Conservation (phyloP, 2,329 filamentous ascomycete genomes). For the Colletotrichum paranaense region DNA sequence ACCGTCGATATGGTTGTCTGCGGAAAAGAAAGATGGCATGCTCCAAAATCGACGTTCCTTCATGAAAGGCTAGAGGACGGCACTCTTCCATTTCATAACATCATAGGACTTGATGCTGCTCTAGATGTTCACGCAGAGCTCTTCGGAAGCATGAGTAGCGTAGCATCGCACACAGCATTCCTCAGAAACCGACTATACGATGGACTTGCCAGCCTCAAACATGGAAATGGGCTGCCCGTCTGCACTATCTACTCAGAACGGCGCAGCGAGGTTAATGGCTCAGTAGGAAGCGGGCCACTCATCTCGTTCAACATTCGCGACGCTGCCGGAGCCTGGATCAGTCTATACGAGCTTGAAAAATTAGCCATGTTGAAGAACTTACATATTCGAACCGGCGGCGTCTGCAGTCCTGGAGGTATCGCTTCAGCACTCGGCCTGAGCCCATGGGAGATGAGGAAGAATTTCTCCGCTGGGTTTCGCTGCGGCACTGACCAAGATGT, state of each 20-base stretch:
- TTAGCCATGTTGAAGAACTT: conserved; percentile 82
- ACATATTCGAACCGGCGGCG: conserved; percentile 86
- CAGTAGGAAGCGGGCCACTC: conserved; percentile 72
- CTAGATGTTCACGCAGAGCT: conserved; percentile 75
- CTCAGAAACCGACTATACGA: conserved; percentile 70
- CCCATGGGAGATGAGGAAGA: conserved; percentile 84
- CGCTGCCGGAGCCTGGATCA: conserved; percentile 77
- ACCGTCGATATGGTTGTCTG: conserved; percentile 92
- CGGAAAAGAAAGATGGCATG: conserved; percentile 85
- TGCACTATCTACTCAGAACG: conserved; percentile 72
- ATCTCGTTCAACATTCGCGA: conserved; percentile 86
- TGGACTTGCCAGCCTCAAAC: conserved; percentile 69
- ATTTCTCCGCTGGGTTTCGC: conserved; percentile 86
- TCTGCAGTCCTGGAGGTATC: conserved; percentile 93
- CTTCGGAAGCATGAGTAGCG: conserved; percentile 76
- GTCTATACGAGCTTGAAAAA: conserved; percentile 88
- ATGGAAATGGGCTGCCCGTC: conserved; percentile 75
- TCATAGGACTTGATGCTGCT: conserved; percentile 83
- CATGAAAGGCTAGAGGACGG: conserved; percentile 92
- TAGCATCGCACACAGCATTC: conserved; percentile 78
- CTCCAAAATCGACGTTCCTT: conserved; percentile 74
- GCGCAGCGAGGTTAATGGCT: background rate
- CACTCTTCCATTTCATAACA: conserved; percentile 89
- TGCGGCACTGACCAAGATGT: conserved; percentile 88
- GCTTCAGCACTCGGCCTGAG: conserved; percentile 78